These are phyloP conservation scores for Wickerhamomyces queroliae DNA, from an alignment of 805 yeast genomes.

Conservation along the genomic window DNA sequence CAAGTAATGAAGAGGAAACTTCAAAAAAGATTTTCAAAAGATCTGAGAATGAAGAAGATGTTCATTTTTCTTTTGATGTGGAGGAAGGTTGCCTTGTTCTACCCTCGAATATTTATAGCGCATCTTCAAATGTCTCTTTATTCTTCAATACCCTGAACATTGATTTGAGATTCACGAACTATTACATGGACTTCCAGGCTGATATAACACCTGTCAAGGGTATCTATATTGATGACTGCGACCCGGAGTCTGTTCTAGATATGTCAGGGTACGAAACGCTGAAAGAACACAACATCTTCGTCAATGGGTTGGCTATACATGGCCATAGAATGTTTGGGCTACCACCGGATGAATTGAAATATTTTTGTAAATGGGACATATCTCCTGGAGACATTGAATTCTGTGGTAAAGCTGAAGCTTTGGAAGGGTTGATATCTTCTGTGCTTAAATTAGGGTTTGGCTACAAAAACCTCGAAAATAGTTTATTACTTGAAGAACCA, in stretches of 20 bases:
- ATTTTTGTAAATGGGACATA: slow-evolving; percentile 87
- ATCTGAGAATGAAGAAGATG: slow-evolving; percentile 69
- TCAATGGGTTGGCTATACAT: slow-evolving; percentile 62
- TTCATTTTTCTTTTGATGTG: slow-evolving; percentile 65
- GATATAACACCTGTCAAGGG: slow-evolving; percentile 56
- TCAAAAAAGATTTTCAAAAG: slow-evolving; percentile 26
- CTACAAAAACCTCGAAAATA: slow-evolving; percentile 70
- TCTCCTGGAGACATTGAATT: slow-evolving; percentile 53
- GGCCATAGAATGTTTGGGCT: slow-evolving; percentile 92
- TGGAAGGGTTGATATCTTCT: slow-evolving; percentile 37
- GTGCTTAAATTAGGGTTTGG: slow-evolving; percentile 52
- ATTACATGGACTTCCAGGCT: slow-evolving; percentile 88
- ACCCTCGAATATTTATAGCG: slow-evolving; percentile 69
- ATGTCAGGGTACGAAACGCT: slow-evolving; percentile 6
- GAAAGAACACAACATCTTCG: slow-evolving; percentile 31
- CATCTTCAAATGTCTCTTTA: slow-evolving; percentile 54
- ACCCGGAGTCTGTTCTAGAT: slow-evolving; percentile 10
- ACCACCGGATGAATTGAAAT: slow-evolving; percentile 86
- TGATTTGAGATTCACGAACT: slow-evolving; percentile 83
- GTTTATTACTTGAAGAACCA: slow-evolving; percentile 51
- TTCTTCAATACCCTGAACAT: slow-evolving; percentile 61
- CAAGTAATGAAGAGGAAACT: background rate
- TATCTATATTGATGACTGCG: slow-evolving; percentile 12
- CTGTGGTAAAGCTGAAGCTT: slow-evolving; percentile 41
- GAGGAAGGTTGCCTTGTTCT: slow-evolving; percentile 64